Evolutionary conservation across 495 filamentous ascomycete genomes (phyloP).

Genomic region (Penicillium fimorum): DNA sequence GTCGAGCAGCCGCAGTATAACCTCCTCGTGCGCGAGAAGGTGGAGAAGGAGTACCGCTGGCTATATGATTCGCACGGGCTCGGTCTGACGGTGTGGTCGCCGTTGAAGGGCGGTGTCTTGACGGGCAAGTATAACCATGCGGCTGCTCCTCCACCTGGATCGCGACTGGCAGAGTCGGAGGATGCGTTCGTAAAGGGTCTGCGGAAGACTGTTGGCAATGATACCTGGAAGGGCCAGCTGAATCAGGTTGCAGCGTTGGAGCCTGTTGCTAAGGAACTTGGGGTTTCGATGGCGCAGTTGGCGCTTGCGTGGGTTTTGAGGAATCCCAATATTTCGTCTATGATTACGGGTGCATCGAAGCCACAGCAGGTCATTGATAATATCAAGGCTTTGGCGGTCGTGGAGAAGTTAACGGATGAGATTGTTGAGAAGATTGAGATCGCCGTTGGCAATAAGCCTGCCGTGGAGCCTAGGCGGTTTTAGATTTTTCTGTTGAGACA

Average conservation of each 20-base stretch:
- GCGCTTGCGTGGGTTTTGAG: slow-evolving; percentile 78
- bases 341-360: slow-evolving; percentile 74
- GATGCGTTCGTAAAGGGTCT: slow-evolving; percentile 35
- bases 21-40: slow-evolving; percentile 65
- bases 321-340: slow-evolving; percentile 69
- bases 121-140: slow-evolving; percentile 80
- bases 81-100: slow-evolving; percentile 72
- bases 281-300: slow-evolving; percentile 61
- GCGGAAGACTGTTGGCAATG: slow-evolving; percentile 27
- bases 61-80: slow-evolving; percentile 63
- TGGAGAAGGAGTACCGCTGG: slow-evolving; percentile 72
- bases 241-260: slow-evolving; percentile 42
- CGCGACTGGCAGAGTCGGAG: slow-evolving; percentile 41
- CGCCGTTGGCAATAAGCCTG: slow-evolving; percentile 63
- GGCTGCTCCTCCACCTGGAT: slow-evolving; percentile 33
- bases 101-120: slow-evolving; percentile 69
- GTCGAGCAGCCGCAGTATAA: slow-evolving; percentile 89
- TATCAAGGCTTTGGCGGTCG: slow-evolving; percentile 57
- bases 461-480: slow-evolving; percentile 23
- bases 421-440: slow-evolving; percentile 69
- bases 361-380: slow-evolving; percentile 73
- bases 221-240: slow-evolving; percentile 23
- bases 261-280: slow-evolving; percentile 66
- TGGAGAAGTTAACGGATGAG: slow-evolving; percentile 63
- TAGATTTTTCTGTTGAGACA: slow-evolving; percentile 4